Evolutionary conservation across 345 rosid species (phyloP), one percentile per base, ranked within the genome.

Genomic region (Heritiera littoralis): DNA sequence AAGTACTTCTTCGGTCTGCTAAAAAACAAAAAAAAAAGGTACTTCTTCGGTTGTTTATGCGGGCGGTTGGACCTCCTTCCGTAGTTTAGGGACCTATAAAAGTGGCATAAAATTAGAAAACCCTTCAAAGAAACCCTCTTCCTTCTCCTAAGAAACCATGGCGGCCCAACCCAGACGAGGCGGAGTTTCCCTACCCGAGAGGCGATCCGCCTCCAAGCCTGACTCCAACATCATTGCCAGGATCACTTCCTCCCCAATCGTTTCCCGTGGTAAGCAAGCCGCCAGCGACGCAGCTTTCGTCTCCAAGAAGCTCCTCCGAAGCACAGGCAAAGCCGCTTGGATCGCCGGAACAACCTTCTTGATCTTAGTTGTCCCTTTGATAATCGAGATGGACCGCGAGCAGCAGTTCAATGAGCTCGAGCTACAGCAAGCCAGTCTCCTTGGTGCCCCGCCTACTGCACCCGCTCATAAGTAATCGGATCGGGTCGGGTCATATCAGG

Each of bases 311-410:
- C 93, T 94, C 81, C 85, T 94, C 48, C 82, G 84, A 67, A 92
- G 97, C 84, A 92, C 97, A 6, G 98, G 91, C 17, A 89, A 90
- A 86, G 98, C 98, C 8, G 93, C 97, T 15, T 92, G 97, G 98
- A 80, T 92, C 70, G 94, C 91, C 9, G 94, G 98, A 3, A 91
- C 98, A 40, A 91, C 94, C 38, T 80, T 90, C 79, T 82, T 94
- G 52, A 84, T 94, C 79, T 86, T 94, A 28, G 89, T 83, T 8
- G 89, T 94, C 1, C 98, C 98, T 6, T 84, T 91, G 80, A 82
- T 91, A 61, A 82, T 94, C 60, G 88, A 83, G 86, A 86, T 86
- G 92, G 63, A 89, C 49, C 88, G 93, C 65, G 95, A 92, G 81
- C 90, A 88, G 85, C 87, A 87, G 75, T 60, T 88, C 60, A 87